These are phyloP conservation scores for Aleurites moluccanus DNA, from an alignment of 441 rosid species.

Conservation along the genomic window DNA sequence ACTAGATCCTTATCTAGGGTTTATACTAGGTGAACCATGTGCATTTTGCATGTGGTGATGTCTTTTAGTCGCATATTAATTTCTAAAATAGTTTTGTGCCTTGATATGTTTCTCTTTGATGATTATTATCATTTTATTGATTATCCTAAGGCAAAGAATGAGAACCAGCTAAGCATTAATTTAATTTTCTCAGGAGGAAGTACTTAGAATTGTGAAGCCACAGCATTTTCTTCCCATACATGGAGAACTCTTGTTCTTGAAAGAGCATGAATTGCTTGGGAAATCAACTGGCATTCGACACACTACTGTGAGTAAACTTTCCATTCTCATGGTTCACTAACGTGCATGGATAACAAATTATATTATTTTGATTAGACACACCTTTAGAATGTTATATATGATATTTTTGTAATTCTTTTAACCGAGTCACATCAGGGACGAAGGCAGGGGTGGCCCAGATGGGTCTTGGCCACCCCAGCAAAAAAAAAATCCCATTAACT, in stretches of 20 bases:
- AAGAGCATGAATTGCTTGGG: conserved; percentile 96
- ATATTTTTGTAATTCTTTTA: conserved; percentile 5
- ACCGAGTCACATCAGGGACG: no score
- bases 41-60: neutral
- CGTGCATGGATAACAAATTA: neutral
- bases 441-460: no score
- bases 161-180: conserved; percentile 12
- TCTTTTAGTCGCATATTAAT: neutral
- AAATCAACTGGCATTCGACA: conserved; percentile 90
- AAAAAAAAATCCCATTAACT: no score
- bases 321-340: neutral
- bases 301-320: conserved; percentile 64
- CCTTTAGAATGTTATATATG: neutral
- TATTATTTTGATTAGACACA: conserved; percentile 6
- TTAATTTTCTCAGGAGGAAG: conserved; percentile 75
- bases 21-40: neutral
- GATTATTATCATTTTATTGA: neutral
- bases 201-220: conserved; percentile 86
- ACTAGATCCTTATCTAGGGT: no score
- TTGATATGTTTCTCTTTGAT: neutral
- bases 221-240: conserved; percentile 97
- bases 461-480: no score
- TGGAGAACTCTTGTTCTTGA: conserved; percentile 95
- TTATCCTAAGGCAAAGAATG: neutral
- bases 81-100: neutral